Conservation (phyloP, 2,329 filamentous ascomycete species). For the Torrubiellomyces zombiae region DNA sequence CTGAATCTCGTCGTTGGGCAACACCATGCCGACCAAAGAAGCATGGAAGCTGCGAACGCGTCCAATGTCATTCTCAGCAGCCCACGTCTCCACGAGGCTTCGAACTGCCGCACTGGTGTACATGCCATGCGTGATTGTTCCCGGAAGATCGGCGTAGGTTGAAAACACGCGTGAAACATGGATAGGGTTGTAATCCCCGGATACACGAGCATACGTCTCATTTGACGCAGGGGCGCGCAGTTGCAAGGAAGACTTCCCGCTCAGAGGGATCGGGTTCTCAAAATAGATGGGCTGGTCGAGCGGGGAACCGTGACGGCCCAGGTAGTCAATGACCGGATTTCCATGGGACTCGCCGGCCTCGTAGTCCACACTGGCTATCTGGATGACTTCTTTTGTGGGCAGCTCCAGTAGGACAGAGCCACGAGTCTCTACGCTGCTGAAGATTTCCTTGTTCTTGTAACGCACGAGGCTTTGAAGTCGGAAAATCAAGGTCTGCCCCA, state of each 20-base stretch:
- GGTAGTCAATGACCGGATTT: conserved; percentile 93
- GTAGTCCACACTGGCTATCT: conserved; percentile 94
- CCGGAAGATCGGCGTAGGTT: conserved; percentile 84
- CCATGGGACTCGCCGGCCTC: conserved; percentile 81
- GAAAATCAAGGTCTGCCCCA: conserved; percentile 91
- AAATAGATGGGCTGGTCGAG: conserved; percentile 96
- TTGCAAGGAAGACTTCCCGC: conserved; percentile 74
- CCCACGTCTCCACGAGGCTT: conserved; percentile 95
- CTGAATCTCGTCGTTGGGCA: conserved; percentile 87
- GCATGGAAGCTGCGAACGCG: conserved; percentile 96
- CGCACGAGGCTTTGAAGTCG: conserved; percentile 79
- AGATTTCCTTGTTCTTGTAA: conserved; percentile 89
- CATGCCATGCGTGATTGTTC: conserved; percentile 98
- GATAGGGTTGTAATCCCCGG: conserved; percentile 96
- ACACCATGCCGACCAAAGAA: conserved; percentile 93
- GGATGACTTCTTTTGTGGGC: conserved; percentile 91
- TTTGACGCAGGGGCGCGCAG: conserved; percentile 89
- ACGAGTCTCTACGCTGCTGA: conserved; percentile 78
- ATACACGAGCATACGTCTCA: conserved; percentile 94
- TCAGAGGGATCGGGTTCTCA: conserved; percentile 91
- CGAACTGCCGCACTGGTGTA: conserved; percentile 95
- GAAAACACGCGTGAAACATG: conserved; percentile 96
- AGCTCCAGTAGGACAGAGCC: conserved; percentile 89
- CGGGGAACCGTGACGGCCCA: conserved; percentile 75
- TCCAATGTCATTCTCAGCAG: conserved; percentile 94